These are phyloP conservation scores for Dacryopinax spathularia DNA, from an alignment of 768 basidiomycete genomes.

Conservation along the genomic window DNA sequence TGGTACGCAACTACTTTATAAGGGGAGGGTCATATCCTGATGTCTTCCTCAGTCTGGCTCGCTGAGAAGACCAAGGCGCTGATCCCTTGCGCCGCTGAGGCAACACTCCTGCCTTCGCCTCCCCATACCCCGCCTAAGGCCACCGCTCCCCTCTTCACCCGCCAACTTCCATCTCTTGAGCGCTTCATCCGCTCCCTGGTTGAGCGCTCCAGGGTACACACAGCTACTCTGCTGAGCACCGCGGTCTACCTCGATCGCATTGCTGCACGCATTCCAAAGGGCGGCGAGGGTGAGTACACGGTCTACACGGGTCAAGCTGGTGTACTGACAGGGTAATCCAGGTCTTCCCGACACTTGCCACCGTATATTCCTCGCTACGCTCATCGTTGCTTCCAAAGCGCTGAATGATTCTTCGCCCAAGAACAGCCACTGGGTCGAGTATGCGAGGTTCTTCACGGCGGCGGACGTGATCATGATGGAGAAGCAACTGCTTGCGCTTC, in stretches of 20 bases:
- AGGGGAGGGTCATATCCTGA: slow-evolving; percentile 6
- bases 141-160: not conserved
- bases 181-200: slow-evolving; percentile 76
- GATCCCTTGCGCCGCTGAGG: not conserved
- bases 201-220: slow-evolving; percentile 57
- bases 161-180: slow-evolving; percentile 49
- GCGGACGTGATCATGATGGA: slow-evolving; percentile 69
- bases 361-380: slow-evolving; percentile 79
- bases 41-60: slow-evolving; percentile 38
- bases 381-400: slow-evolving; percentile 82
- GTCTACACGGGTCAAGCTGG: not conserved
- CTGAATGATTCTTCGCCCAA: slow-evolving; percentile 80
- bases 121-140: slow-evolving; percentile 1
- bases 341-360: slow-evolving; percentile 47
- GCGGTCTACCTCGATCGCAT: slow-evolving; percentile 68
- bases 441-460: slow-evolving; percentile 68
- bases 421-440: slow-evolving; percentile 83
- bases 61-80: slow-evolving; percentile 3
- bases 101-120: not conserved
- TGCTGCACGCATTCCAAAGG: slow-evolving; percentile 65
- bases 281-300: slow-evolving; percentile 45
- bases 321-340: not conserved
- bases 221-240: slow-evolving; percentile 51
- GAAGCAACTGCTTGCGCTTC: slow-evolving; percentile 66
- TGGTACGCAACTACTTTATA: slow-evolving; percentile 33